These are phyloP conservation scores for Colletotrichum viniferum DNA, from an alignment of 2,329 filamentous ascomycete species.

Conservation along the genomic window DNA sequence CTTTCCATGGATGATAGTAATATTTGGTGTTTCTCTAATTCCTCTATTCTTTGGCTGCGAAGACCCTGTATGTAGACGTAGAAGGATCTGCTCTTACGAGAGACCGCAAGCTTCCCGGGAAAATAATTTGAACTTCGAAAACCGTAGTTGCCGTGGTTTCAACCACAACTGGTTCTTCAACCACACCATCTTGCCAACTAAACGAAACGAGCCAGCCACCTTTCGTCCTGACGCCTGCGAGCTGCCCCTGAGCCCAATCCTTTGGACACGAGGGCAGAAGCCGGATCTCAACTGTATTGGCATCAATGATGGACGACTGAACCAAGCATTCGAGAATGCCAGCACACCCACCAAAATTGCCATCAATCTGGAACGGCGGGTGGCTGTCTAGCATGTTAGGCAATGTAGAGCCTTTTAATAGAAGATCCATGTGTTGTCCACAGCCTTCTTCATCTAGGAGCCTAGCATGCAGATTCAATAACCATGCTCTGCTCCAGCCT, in stretches of 20 bases:
- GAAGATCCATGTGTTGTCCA: slow-evolving; percentile 11
- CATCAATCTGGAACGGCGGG: slow-evolving; percentile 51
- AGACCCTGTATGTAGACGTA: background rate
- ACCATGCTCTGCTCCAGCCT: slow-evolving; percentile 54
- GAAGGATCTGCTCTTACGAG: background rate
- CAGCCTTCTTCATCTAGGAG: slow-evolving; percentile 38
- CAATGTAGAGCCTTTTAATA: slow-evolving; percentile 12
- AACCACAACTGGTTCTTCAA: background rate
- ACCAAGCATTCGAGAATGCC: slow-evolving; percentile 34
- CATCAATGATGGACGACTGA: background rate
- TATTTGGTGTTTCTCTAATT: background rate
- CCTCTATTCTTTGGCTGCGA: background rate
- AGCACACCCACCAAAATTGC: slow-evolving; percentile 51
- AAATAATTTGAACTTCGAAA: background rate
- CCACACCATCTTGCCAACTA: background rate
- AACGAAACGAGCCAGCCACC: slow-evolving; percentile 15
- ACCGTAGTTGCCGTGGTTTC: background rate
- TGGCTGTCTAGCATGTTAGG: slow-evolving; percentile 28
- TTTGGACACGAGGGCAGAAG: slow-evolving; percentile 8
- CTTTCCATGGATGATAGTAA: background rate
- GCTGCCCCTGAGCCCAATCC: background rate
- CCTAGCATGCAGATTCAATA: slow-evolving; percentile 49
- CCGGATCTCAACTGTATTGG: background rate
- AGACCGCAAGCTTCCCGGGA: background rate
- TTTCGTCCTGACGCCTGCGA: background rate